These are phyloP conservation scores for Trypanosoma theileri DNA, from an alignment of 208 protist species.

Conservation along the genomic window DNA sequence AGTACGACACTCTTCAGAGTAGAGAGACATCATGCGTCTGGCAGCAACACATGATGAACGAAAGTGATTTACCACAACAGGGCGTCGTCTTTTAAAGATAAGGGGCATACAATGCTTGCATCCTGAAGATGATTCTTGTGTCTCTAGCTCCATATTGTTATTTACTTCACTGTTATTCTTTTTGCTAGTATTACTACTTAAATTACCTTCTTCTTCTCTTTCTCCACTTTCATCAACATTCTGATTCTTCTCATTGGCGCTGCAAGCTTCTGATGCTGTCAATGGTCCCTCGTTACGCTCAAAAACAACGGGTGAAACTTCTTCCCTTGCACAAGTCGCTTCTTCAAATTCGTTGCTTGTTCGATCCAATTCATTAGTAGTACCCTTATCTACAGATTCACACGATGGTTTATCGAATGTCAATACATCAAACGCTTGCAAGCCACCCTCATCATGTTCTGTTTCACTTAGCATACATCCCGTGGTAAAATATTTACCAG, in stretches of 20 bases:
- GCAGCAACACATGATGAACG: constrained; percentile 47
- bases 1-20: constrained; percentile 50
- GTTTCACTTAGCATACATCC: background rate
- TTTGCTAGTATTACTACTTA: background rate
- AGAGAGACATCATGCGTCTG: constrained; percentile 41
- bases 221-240: background rate
- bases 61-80: constrained; percentile 56
- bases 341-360: too few species aligned
- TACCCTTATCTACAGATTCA: too few species aligned
- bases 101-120: constrained; percentile 1
- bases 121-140: background rate
- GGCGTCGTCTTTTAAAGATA: constrained; percentile 21
- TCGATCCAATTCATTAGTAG: too few species aligned
- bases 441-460: too few species aligned
- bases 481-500: background rate
- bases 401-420: too few species aligned
- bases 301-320: too few species aligned
- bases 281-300: too few species aligned
- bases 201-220: background rate
- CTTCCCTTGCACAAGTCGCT: too few species aligned
- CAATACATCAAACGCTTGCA: too few species aligned
- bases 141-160: background rate
- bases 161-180: background rate
- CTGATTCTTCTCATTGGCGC: background rate
- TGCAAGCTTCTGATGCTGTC: background rate